phyloP scores from a whole-genome alignment of 495 filamentous ascomycete genomes.

The Aspergillus carlsbadensis region DNA sequence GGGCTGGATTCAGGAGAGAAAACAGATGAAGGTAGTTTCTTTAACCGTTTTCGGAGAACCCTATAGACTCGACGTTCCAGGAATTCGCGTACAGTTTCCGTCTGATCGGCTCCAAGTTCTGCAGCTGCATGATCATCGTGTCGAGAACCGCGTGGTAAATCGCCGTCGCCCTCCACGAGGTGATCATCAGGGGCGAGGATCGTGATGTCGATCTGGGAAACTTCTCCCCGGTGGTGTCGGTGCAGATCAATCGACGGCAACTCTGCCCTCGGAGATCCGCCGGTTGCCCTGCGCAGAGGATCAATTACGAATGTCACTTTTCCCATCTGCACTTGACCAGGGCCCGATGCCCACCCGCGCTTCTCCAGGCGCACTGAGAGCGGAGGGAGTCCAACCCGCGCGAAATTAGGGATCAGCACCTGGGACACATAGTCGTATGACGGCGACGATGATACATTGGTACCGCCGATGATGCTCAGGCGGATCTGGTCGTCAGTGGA shows the following conservation, averaged over 20 bases:
- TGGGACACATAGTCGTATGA: constrained; percentile 77
- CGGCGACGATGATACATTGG: constrained; percentile 69
- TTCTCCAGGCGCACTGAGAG: constrained; percentile 55
- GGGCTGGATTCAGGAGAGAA: background rate
- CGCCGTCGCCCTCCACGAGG: background rate
- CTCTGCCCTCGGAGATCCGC: constrained; percentile 11
- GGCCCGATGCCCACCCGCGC: constrained; percentile 69
- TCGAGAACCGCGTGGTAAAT: background rate
- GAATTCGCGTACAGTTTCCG: constrained; percentile 17
- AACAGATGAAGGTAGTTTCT: constrained; percentile 11
- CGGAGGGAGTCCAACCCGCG: constrained; percentile 56
- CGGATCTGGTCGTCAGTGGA: constrained; percentile 22
- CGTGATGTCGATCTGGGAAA: constrained; percentile 61
- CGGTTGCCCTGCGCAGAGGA: constrained; percentile 37
- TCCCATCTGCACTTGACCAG: constrained; percentile 56
- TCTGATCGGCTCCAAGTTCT: background rate
- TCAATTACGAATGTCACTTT: constrained; percentile 57
- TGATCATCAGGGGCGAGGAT: constrained; percentile 50
- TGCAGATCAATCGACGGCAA: constrained; percentile 48
- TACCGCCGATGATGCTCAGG: constrained; percentile 71
- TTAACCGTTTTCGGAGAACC: constrained; percentile 11
- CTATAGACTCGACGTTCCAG: constrained; percentile 15
- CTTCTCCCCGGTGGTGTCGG: constrained; percentile 38
- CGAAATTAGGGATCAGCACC: constrained; percentile 70
- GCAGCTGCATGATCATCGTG: background rate